Evolutionary conservation across 495 filamentous ascomycete species (phyloP), one percentile per base, ranked within the genome.

Genomic region (Emericellopsis terricola): DNA sequence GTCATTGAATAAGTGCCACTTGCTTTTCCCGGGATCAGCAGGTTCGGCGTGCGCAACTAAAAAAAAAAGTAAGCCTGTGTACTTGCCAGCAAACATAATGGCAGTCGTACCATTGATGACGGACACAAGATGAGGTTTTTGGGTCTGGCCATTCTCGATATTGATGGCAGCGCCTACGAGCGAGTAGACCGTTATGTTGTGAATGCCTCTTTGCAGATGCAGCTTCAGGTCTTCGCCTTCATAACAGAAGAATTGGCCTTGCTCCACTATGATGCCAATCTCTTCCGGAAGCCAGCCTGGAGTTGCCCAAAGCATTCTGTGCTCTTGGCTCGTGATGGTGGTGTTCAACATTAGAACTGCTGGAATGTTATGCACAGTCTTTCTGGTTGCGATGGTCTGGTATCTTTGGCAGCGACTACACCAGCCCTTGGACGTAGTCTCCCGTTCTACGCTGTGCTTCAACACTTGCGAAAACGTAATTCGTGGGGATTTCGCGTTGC

Each of bases 1-100:
- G 53, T 99, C 89, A 36, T 99, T 99, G 55, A 99, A 93, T 3
- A 99, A 50, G 46, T 94, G 81, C 89, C 89, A 99, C 40, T 72
- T 71, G 41, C 60, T 69, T 34, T 71, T 60, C 1, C 49, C 50
- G 6, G 71, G 59, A 4, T 64, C 42, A 4, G 62, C 55, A 1
- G 55, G 50, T 15, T 67, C 63, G 2, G 84, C 82, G 16, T 86
- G 69, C 1, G 75, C 78, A 28, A 92, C 81, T 76, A 33, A 2
- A 29, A 4, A 13, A 28, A 0, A 3, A 26, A 8, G 11, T 19
- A 31, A 34, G 2, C 15, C 26, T 14, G 8, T 13, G 15, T 13
- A 11, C 14, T 8, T 11, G 18, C n/a, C n/a, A n/a, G n/a, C n/a
- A n/a, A n/a, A n/a, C n/a, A n/a, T n/a, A n/a, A n/a, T n/a, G 15